These are phyloP conservation scores for Hirschioporus abietinus DNA, from an alignment of 768 basidiomycete species.

Conservation along the genomic window DNA sequence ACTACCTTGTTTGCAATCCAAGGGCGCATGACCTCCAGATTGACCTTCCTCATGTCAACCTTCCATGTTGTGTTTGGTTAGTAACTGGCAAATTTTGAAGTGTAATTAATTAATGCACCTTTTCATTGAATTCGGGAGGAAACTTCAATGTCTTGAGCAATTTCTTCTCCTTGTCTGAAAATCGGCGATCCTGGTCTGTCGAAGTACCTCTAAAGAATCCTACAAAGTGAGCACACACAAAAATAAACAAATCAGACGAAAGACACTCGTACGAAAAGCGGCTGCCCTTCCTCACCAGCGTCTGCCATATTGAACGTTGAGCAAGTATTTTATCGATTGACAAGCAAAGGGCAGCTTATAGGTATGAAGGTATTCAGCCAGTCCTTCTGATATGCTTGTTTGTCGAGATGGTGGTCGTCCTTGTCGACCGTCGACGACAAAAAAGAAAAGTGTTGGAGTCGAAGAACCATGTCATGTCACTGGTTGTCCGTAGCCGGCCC, in stretches of 20 bases:
- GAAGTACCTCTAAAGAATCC: constrained; percentile 91
- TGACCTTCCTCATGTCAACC: constrained; percentile 97
- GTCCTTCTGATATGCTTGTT: too few relatives aligned
- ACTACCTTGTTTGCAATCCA: constrained; percentile 95
- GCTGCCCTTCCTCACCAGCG: constrained; percentile 3
- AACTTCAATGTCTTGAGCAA: constrained; percentile 88
- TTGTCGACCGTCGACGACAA: too few relatives aligned
- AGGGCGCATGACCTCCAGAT: constrained; percentile 83
- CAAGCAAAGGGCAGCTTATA: too few relatives aligned
- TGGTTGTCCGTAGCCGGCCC: too few relatives aligned
- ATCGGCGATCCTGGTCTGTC: constrained; percentile 86
- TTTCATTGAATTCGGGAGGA: constrained; percentile 83
- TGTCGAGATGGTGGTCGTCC: too few relatives aligned
- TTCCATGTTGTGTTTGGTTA: constrained; percentile 19
- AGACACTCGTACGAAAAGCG: constrained; percentile 3
- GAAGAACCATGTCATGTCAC: too few relatives aligned
- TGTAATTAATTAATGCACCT: constrained; percentile 37
- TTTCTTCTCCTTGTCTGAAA: constrained; percentile 92
- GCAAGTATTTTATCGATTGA: neutral
- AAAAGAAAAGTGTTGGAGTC: too few relatives aligned
- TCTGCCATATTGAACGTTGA: neutral
- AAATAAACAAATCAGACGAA: constrained; percentile 8
- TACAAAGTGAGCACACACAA: constrained; percentile 27
- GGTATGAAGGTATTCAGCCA: too few relatives aligned
- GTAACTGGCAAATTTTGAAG: neutral